Evolutionary conservation across 345 rosid genomes (phyloP), one percentile per base, ranked within the genome.

Genomic region (Eucalyptus fibrosa): DNA sequence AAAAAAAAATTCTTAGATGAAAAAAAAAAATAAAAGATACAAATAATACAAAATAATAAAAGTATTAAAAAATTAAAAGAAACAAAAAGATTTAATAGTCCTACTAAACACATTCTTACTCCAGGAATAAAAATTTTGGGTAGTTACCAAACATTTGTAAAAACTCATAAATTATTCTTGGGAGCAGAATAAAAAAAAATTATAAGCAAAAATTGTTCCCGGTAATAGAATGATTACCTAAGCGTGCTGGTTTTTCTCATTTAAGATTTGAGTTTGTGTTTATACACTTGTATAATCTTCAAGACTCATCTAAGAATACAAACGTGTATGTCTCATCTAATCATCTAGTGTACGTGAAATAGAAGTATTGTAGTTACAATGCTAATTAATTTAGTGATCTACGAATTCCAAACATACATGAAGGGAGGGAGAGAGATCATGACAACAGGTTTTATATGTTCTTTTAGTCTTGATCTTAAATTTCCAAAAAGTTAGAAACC

Each of bases 11-110:
- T n/a, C n/a, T n/a, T n/a, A n/a, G 8, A 17, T 7, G 17, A 7
- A 50, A 3, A 50, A 1, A 51, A 51, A 50, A 7, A 1, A 51
- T 1, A 7, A 3, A 53, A n/a, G n/a, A n/a, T n/a, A n/a, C n/a
- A n/a, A n/a, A n/a, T n/a, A n/a, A n/a, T n/a, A n/a, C n/a, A n/a
- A 53, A 19, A 53, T 53, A 53, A 19, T 8, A 19, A 7, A 53
- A 53, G 9, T 7, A 53, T 53, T 19, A 19, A 19, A 53, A 18
- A 19, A 53, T 53, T 53, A 53, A 53, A 19, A 53, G 10, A 53
- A 51, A 53, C 2, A 19, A 53, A 53, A 19, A 53, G 2, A 53
- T 53, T 53, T 53, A 53, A 53, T 24, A 53, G 56, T 53, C 56
- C 2, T 53, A 1, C 56, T 53, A 53, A 53, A 19, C 9, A 19